phyloP scores from a whole-genome alignment of 495 filamentous ascomycete genomes.

The Hapsidospora chrysogenum region DNA sequence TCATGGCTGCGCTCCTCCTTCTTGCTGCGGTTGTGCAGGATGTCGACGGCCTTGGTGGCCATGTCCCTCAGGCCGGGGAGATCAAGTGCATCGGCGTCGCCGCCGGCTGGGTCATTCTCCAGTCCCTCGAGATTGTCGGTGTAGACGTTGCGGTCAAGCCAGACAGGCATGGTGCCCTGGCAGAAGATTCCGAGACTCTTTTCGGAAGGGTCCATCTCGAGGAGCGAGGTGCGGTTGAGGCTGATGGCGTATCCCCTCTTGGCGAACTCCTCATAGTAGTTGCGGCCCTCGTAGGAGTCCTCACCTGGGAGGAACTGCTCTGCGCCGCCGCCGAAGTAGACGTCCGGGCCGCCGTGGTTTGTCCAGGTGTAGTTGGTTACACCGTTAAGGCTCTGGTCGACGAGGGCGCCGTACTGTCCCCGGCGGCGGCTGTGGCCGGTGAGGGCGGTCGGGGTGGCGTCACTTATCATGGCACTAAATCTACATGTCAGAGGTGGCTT shows the following conservation, averaged over 20 bases:
- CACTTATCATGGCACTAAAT: slow-evolving; percentile 51
- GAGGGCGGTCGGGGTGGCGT: slow-evolving; percentile 56
- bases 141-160: slow-evolving; percentile 61
- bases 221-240: slow-evolving; percentile 47
- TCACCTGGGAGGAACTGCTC: slow-evolving; percentile 49
- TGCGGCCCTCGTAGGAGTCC: slow-evolving; percentile 34
- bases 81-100: slow-evolving; percentile 38
- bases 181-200: slow-evolving; percentile 56
- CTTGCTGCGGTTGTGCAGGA: slow-evolving; percentile 38
- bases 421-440: slow-evolving; percentile 48
- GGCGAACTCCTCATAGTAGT: slow-evolving; percentile 51
- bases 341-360: slow-evolving; percentile 46
- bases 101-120: slow-evolving; percentile 45
- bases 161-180: slow-evolving; percentile 46
- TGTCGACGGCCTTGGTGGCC: slow-evolving; percentile 62
- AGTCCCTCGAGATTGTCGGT: slow-evolving; percentile 38
- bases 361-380: slow-evolving; percentile 53
- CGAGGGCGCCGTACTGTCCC: slow-evolving; percentile 41
- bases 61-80: slow-evolving; percentile 65
- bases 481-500: too few species aligned
- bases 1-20: too few species aligned
- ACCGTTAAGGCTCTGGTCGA: slow-evolving; percentile 41
- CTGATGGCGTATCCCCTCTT: slow-evolving; percentile 48
- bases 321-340: slow-evolving; percentile 55
- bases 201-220: slow-evolving; percentile 27